Base-by-base conservation (phyloP, 306 rosid species). In the Crataegus laevigata region DNA sequence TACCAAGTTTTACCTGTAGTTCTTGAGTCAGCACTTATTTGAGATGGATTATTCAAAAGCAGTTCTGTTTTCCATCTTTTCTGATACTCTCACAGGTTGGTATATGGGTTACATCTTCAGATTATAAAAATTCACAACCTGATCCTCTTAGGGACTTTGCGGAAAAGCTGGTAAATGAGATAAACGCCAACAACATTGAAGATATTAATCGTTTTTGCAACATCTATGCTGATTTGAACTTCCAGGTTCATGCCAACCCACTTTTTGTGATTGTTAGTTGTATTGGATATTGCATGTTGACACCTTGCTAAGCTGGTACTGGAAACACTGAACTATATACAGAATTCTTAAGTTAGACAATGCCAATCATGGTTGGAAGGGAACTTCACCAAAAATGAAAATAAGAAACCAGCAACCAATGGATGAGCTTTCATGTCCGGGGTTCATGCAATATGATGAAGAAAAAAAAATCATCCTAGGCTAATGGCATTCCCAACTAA, bases 131-230 rank as follows among this genome's bases (percentile, higher is more conserved):
- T 62, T 91, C 98, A 47, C 83, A 82, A 74, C 96, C 98, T 0
- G 98, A 94, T 79, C 97, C 98, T 80, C 97, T 94, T 72, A 86
- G 98, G 61, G 84, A 91, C 63, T 84, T 63, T 62, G 97, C 94
- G 14, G 91, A 86, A 75, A 85, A 79, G 72, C 82, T 94, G 68
- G 97, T 94, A 75, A 72, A 89, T 54, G 97, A 94, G 28, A 85
- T 94, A 71, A 94, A 94, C 87, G 81, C 86, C 58, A 88, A 88
- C 79, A 92, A 87, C 50, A 47, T 85, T 74, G 98, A 91, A 85
- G 98, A 94, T 77, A 74, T 94, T 64, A 86, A 79, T 71, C 96
- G 93, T 42, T 94, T 94, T 77, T 94, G 97, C 87, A 90, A 91
- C 79, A 73, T 91, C 29, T 94, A 83, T 51, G 90, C 86, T 59